phyloP scores from a whole-genome alignment of 163 green algal genomes.

The Scenedesmus sp. region DNA sequence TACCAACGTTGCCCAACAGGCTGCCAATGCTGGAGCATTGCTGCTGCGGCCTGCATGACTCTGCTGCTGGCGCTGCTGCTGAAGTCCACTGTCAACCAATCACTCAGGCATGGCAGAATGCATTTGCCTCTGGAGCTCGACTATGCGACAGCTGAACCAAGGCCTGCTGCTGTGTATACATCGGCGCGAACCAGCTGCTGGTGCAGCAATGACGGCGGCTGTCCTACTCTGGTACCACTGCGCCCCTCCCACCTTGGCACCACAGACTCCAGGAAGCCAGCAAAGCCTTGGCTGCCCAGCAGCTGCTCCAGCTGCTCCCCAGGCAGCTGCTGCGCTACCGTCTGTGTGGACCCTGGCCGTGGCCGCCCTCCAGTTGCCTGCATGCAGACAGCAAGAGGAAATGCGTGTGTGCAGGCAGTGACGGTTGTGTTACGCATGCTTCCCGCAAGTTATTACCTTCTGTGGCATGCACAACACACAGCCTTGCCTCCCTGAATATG shows the following conservation, averaged over 20 bases:
- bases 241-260: not conserved
- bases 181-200: not conserved
- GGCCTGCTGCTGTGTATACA: not conserved
- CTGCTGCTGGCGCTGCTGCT: not conserved
- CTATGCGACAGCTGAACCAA: not conserved
- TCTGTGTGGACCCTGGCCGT: slow-evolving; percentile 22
- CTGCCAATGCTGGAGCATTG: no score
- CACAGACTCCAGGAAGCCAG: slow-evolving; percentile 33
- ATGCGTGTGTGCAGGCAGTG: not conserved
- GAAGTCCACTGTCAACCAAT: no score
- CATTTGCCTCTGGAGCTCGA: no score
- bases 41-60: not conserved
- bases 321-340: slow-evolving; percentile 21
- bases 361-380: slow-evolving; percentile 41
- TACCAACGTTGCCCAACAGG: no score
- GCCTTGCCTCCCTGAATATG: no score
- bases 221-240: not conserved
- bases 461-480: not conserved
- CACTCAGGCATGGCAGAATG: no score
- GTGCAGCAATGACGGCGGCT: not conserved
- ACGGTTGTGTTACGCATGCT: not conserved
- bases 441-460: not conserved
- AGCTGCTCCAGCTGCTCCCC: slow-evolving; percentile 21
- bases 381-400: not conserved
- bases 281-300: slow-evolving; percentile 8